A percentile compares a stretch with the other conserved stretches of the same genome.
Evolutionary conservation across 2,329 filamentous ascomycete species (phyloP).

Genomic region (Phialemoniopsis sp.): DNA sequence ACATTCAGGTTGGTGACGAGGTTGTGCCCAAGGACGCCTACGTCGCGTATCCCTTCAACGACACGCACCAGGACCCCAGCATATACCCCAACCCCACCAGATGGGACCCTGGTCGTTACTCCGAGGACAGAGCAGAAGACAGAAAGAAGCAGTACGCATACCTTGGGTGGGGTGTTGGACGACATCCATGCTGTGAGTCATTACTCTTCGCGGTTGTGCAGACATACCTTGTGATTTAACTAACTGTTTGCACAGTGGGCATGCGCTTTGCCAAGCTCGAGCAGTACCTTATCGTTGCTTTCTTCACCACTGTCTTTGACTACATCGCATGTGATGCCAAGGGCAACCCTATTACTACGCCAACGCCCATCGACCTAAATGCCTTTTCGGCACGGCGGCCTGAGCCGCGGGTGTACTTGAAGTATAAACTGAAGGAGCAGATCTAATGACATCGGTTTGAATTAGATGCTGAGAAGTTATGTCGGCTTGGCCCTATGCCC

Average conservation of each 20-base stretch:
- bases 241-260: slow-evolving; percentile 5
- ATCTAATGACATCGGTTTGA: too few relatives aligned
- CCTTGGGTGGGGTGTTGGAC: slow-evolving; percentile 28
- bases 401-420: too few relatives aligned
- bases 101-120: slow-evolving; percentile 47
- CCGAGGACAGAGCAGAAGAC: slow-evolving; percentile 41
- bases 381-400: background rate
- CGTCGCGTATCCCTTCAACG: slow-evolving; percentile 39
- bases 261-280: slow-evolving; percentile 48
- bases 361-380: background rate
- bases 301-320: slow-evolving; percentile 45
- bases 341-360: slow-evolving; percentile 19
- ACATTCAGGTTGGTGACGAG: slow-evolving; percentile 36
- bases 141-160: slow-evolving; percentile 20
- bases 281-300: slow-evolving; percentile 41
- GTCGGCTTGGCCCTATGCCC: too few relatives aligned
- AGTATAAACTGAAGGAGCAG: too few relatives aligned
- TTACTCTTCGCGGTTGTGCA: too few relatives aligned
- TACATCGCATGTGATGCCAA: slow-evolving; percentile 34
- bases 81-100: slow-evolving; percentile 42
- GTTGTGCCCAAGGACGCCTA: slow-evolving; percentile 44
- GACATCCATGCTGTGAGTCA: slow-evolving; percentile 22
- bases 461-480: too few relatives aligned
- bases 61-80: slow-evolving; percentile 41
- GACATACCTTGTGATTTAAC: too few relatives aligned